Conservation (phyloP, 805 yeast species). For the Yarrowia osloensis region DNA sequence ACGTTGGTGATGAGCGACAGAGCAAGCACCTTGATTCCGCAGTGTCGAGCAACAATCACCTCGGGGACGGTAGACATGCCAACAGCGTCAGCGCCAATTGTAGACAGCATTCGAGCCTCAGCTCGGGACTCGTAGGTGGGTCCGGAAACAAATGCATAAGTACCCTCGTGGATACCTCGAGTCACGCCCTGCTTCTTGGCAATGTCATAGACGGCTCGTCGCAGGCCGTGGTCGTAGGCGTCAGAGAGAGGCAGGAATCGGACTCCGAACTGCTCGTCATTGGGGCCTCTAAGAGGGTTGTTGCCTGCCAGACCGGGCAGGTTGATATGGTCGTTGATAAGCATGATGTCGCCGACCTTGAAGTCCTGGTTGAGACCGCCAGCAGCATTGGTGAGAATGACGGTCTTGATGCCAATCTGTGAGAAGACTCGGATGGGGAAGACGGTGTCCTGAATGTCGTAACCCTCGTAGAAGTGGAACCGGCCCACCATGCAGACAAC, state of each 20-base stretch:
- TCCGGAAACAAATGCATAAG: constrained; percentile 82
- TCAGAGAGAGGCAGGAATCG: constrained; percentile 86
- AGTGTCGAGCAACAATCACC: constrained; percentile 87
- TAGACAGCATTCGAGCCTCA: constrained; percentile 73
- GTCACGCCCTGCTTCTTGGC: constrained; percentile 52
- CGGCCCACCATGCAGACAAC: constrained; percentile 94
- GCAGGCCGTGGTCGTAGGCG: constrained; percentile 76
- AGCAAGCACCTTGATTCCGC: constrained; percentile 80
- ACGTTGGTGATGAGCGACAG: constrained; percentile 83
- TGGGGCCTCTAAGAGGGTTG: constrained; percentile 87
- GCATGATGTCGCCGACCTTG: constrained; percentile 87
- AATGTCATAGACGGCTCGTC: constrained; percentile 59
- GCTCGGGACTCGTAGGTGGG: constrained; percentile 94
- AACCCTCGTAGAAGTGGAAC: constrained; percentile 81
- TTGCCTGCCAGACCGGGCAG: constrained; percentile 87
- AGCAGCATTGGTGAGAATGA: constrained; percentile 88
- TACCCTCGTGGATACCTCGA: constrained; percentile 81
- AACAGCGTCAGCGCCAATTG: constrained; percentile 87
- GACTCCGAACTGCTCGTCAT: constrained; percentile 76
- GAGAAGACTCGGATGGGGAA: constrained; percentile 81
- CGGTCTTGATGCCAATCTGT: constrained; percentile 57
- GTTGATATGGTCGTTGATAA: constrained; percentile 84
- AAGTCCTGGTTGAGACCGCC: constrained; percentile 76
- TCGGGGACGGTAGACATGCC: constrained; percentile 99
- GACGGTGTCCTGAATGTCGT: constrained; percentile 75